Evolutionary conservation across 257 asterid species (phyloP).

Genomic region (Salvia splendens): DNA sequence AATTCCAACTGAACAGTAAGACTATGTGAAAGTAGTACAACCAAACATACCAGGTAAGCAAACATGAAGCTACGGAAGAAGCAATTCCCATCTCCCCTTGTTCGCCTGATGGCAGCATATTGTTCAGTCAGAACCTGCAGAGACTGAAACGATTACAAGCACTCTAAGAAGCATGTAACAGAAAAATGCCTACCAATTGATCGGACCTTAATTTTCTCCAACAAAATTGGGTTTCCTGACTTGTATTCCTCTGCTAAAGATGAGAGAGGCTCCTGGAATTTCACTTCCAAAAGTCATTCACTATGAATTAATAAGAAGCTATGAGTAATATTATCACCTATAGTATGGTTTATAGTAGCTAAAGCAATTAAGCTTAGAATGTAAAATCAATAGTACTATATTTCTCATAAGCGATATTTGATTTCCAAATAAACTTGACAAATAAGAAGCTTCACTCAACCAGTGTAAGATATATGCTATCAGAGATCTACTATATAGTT

Average conservation of each 20-base stretch:
- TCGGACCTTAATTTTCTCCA: conserved; percentile 83
- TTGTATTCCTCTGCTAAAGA: conserved; percentile 77
- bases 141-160: conserved; percentile 26
- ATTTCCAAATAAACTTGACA: background rate
- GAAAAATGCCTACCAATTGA: conserved; percentile 19
- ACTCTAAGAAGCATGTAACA: conserved; percentile 21
- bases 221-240: conserved; percentile 79
- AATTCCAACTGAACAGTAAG: conserved; percentile 9
- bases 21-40: conserved; percentile 10
- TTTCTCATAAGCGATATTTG: background rate
- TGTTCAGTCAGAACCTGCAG: conserved; percentile 69
- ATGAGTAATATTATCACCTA: conserved; percentile 18
- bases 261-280: conserved; percentile 79
- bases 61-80: conserved; percentile 98
- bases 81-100: conserved; percentile 97
- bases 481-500: background rate
- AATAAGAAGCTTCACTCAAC: conserved; percentile 1
- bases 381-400: background rate
- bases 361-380: background rate
- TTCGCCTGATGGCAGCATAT: conserved; percentile 83
- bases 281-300: conserved; percentile 15
- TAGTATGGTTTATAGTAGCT: background rate
- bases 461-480: background rate
- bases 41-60: conserved; percentile 76
- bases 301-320: conserved; percentile 22